These are phyloP conservation scores for Fusarium sp. DNA, from an alignment of 2,329 filamentous ascomycete genomes.

Conservation along the genomic window DNA sequence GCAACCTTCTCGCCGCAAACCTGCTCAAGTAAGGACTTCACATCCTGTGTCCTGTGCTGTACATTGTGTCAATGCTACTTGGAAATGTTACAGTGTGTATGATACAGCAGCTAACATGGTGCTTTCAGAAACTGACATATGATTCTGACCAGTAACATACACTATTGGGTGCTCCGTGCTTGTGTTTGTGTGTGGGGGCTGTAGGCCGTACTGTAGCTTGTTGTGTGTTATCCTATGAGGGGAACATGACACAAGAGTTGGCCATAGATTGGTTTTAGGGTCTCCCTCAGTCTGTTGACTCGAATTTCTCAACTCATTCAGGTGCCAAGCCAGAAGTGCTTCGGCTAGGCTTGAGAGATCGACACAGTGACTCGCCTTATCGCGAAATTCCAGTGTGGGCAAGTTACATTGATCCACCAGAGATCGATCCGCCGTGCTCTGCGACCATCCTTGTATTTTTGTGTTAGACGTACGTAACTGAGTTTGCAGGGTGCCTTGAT, in stretches of 20 bases:
- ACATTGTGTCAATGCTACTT: slow-evolving; percentile 35
- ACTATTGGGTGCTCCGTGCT: slow-evolving; percentile 35
- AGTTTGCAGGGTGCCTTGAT: slow-evolving; percentile 34
- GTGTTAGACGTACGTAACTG: slow-evolving; percentile 42
- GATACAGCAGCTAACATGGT: slow-evolving; percentile 25
- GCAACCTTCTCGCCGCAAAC: slow-evolving; percentile 28
- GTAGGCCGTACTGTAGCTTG: neutral
- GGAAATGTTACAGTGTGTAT: slow-evolving; percentile 1
- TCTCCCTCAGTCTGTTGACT: slow-evolving; percentile 1
- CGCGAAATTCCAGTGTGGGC: slow-evolving; percentile 33
- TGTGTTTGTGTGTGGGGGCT: slow-evolving; percentile 35
- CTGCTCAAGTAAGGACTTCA: slow-evolving; percentile 5
- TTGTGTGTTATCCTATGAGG: slow-evolving; percentile 8
- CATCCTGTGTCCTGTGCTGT: slow-evolving; percentile 6
- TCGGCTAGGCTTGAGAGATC: slow-evolving; percentile 18
- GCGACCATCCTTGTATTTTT: slow-evolving; percentile 39
- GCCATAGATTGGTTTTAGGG: slow-evolving; percentile 1
- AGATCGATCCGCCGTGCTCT: slow-evolving; percentile 42
- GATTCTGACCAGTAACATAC: slow-evolving; percentile 31
- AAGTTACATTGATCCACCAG: slow-evolving; percentile 38
- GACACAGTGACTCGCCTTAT: slow-evolving; percentile 34
- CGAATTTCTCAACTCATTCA: slow-evolving; percentile 17
- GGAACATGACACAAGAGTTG: slow-evolving; percentile 13
- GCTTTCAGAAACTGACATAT: slow-evolving; percentile 46
- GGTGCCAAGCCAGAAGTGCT: slow-evolving; percentile 17